Conservation (phyloP, 768 basidiomycete species). For the Serendipita indica region DNA sequence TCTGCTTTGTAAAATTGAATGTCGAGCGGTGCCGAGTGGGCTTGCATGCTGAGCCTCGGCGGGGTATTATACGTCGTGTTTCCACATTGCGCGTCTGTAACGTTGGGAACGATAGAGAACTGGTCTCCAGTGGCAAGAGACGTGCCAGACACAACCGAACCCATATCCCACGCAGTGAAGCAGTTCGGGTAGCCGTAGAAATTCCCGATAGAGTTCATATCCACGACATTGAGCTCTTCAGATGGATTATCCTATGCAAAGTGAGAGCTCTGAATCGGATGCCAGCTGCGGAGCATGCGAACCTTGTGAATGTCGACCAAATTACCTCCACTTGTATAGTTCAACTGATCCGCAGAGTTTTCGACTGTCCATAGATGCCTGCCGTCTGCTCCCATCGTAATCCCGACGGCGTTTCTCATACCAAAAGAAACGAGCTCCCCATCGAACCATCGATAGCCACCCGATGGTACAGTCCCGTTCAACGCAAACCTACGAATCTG, state of each 20-base stretch:
- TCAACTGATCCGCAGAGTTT: background rate
- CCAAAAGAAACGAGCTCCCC: slow-evolving; percentile 1
- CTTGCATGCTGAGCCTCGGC: slow-evolving; percentile 2
- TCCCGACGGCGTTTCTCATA: slow-evolving; percentile 3
- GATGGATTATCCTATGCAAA: background rate
- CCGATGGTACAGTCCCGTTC: background rate
- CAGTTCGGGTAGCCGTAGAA: slow-evolving; percentile 2
- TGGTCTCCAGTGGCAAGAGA: background rate
- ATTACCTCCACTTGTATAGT: background rate
- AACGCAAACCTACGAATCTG: background rate
- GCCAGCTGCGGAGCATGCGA: background rate
- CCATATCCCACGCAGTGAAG: slow-evolving; percentile 7
- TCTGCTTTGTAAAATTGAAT: background rate
- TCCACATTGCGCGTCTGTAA: background rate
- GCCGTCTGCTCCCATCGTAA: background rate
- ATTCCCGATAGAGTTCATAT: background rate
- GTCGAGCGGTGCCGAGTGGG: slow-evolving; percentile 11
- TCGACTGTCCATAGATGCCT: slow-evolving; percentile 1
- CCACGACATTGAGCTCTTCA: background rate
- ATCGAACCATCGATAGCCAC: slow-evolving; percentile 1
- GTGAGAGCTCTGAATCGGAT: background rate
- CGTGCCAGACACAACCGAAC: background rate
- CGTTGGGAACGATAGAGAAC: background rate
- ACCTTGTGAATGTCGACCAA: slow-evolving; percentile 6
- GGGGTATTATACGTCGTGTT: background rate